Base-by-base conservation (phyloP, 129 eudicot genomes). In the Chrysanthemum lavandulifolium region DNA sequence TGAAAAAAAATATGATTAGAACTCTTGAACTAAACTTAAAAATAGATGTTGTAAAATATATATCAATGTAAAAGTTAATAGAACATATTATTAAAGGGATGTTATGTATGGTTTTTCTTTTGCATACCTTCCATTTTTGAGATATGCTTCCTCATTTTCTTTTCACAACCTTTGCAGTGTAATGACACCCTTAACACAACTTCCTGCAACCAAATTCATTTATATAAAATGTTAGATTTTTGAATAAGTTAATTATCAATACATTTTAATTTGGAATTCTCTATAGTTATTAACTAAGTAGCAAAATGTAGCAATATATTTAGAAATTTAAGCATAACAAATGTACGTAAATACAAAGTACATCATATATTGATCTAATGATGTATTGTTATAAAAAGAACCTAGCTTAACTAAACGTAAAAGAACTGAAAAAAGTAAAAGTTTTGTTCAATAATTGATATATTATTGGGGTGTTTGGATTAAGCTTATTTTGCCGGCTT, bases 111-210 rank as follows among this genome's bases (percentile, higher is more conserved):
- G 47, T 40, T 40, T 40, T 40, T 40, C 10, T 40, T 7, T 40
- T 29, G 3, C 72, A 57, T 59, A 91, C 97, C 96, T 84, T 85
- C 82, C 98, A 93, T 89, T 86, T 85, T 82, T 55, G 96, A 89
- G 52, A 93, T 73, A 72, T 93, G 98, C 69, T 93, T 92, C 71
- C 89, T 85, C 96, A 92, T 85, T 63, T 92, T 92, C 49, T 72
- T 87, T 72, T 85, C 98, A 67, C 98, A 93, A 13, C 98, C 98
- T 86, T 68, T 93, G 84, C 98, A 93, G 75, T 93, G 98, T 31
- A 93, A 69, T 27, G 98, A 93, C 76, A 93, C 98, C 71, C 95
- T 85, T 47, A 93, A 70, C 69, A 93, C 98, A 65, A 93, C 96
- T 36, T 85, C 95, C 98, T 93, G 98, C 84, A 78, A 65, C 49